These are phyloP conservation scores for Myxozyma udenii DNA, from an alignment of 805 yeast genomes.

Conservation along the genomic window DNA sequence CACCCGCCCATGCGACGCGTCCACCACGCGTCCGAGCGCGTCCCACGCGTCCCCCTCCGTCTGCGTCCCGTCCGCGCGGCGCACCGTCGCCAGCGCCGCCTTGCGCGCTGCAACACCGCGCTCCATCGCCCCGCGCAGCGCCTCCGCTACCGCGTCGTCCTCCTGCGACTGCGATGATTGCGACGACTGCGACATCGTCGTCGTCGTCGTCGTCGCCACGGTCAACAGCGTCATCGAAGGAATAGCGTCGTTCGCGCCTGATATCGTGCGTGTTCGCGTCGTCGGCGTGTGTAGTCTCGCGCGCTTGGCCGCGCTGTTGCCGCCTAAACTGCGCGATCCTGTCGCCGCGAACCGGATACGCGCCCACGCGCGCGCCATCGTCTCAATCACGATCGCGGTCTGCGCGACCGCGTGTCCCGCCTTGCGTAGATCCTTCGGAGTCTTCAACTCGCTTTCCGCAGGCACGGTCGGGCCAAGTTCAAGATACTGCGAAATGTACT, in stretches of 20 bases:
- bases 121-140: too few species aligned
- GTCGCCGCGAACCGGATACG: slow-evolving; percentile 11
- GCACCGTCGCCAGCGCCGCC: too few species aligned
- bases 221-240: not conserved
- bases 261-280: not conserved
- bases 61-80: too few species aligned
- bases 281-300: not conserved
- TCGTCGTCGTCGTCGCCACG: too few species aligned
- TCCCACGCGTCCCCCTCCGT: too few species aligned
- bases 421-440: not conserved
- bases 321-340: slow-evolving; percentile 1
- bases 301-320: not conserved
- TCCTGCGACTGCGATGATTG: too few species aligned
- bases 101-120: too few species aligned
- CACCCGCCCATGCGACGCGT: too few species aligned
- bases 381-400: slow-evolving; percentile 11
- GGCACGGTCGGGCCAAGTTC: slow-evolving; percentile 1
- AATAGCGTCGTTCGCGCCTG: not conserved
- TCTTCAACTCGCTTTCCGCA: not conserved
- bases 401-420: slow-evolving; percentile 8
- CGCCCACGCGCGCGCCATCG: slow-evolving; percentile 16
- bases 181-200: too few species aligned
- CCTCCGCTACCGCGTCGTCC: too few species aligned
- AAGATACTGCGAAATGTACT: slow-evolving; percentile 8
- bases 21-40: too few species aligned